Evolutionary conservation across 805 yeast species (phyloP).

Genomic region (Millerozyma acaciae): DNA sequence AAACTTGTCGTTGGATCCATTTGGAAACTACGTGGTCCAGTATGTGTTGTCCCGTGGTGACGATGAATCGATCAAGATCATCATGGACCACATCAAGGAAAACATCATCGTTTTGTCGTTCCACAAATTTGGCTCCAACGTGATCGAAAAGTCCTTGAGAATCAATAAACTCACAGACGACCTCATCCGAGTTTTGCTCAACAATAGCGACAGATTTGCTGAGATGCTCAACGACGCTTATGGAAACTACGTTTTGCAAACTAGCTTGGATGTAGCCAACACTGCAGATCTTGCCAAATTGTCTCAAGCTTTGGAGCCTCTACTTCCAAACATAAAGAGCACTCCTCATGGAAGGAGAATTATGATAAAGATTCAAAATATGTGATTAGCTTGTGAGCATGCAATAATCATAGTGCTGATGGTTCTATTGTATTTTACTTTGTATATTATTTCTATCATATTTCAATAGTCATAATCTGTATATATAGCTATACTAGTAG

Average conservation of each 20-base stretch:
- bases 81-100: slow-evolving; percentile 33
- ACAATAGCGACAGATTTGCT: slow-evolving; percentile 30
- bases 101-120: slow-evolving; percentile 45
- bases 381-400: slow-evolving; percentile 6
- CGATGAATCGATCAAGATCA: slow-evolving; percentile 26
- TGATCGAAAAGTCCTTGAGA: slow-evolving; percentile 53
- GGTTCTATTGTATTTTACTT: slow-evolving; percentile 6
- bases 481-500: slow-evolving; percentile 1
- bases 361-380: slow-evolving; percentile 54
- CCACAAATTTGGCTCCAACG: slow-evolving; percentile 60
- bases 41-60: slow-evolving; percentile 65
- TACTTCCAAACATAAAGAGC: slow-evolving; percentile 71
- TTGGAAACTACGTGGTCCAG: slow-evolving; percentile 96
- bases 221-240: slow-evolving; percentile 52
- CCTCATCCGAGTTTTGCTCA: slow-evolving; percentile 43
- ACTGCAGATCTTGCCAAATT: slow-evolving; percentile 50
- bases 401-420: no score
- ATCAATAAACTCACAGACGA: slow-evolving; percentile 42
- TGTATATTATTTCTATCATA: slow-evolving; percentile 6
- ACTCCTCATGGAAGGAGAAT: slow-evolving; percentile 97
- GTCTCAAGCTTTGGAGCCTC: slow-evolving; percentile 62
- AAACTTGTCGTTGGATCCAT: slow-evolving; percentile 80
- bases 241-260: slow-evolving; percentile 59
- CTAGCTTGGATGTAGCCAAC: slow-evolving; percentile 54
- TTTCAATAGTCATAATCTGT: slow-evolving; percentile 4